Evolutionary conservation across 2,329 filamentous ascomycete genomes (phyloP), one percentile per base, ranked within the genome.

Genomic region (Aphanoascus verrucosus): DNA sequence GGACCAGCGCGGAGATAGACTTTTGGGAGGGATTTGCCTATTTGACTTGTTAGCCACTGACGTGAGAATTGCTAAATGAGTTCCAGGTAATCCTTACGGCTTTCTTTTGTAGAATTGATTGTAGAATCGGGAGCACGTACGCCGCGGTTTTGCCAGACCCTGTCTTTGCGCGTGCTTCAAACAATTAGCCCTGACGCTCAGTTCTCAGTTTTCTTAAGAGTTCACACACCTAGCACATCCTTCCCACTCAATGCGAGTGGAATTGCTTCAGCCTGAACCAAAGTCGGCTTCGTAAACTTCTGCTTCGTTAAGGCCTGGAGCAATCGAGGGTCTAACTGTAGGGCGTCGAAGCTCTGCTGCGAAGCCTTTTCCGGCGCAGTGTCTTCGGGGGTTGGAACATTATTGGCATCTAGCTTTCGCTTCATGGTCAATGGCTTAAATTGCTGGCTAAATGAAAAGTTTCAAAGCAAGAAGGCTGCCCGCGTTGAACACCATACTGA

Each of bases 61-160:
- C 38, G 38, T 44, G 32, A 35, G 49, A 44, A 15, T 5, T 32
- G 9, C 32, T 31, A 38, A 31, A 35, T 41, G n/a, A n/a, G 6
- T 28, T 23, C 37, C n/a, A 37, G 14, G 17, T 45, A 14, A 47
- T 9, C 63, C 67, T 54, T 68, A 84, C 81, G 62, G 78, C 71
- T 71, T 95, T 95, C 60, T 81, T 81, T 65, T 85, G 86, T 53
- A 98, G 73, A 57, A 95, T 86, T 35, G 81, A 80, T 61, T 95
- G 86, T 14, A 98, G 72, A n/a, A 95, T 78, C 1, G 93, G 93
- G 41, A 98, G 77, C 5, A 95, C 75, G 67, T 97, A 97, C 48
- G 93, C 91, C n/a, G 88, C 88, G 9, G 93, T 98, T 77, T 98
- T 98, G 61, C 93, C 93, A 3, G 90, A 95, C 11, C 93, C 93